These are phyloP conservation scores for Globisporangium iwayamae DNA, from an alignment of 352 stramenopile genomes.

Conservation along the genomic window DNA sequence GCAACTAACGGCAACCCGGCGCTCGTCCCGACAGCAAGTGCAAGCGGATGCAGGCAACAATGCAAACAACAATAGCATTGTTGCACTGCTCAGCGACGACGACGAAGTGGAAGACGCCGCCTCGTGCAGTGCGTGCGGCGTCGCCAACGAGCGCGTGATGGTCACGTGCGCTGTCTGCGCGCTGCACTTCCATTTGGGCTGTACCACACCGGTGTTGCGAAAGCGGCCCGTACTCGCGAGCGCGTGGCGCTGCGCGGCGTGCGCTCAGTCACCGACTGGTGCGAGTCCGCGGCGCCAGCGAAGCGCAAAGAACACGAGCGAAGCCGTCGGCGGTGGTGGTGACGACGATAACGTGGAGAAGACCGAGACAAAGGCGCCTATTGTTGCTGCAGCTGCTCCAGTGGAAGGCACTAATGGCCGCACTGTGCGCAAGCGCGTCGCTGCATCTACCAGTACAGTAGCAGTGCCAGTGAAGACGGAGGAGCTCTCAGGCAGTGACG, in stretches of 20 bases:
- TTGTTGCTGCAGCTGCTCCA: background rate
- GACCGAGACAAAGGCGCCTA: background rate
- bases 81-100: background rate
- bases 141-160: constrained; percentile 37
- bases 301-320: constrained; percentile 6
- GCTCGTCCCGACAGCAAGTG: constrained; percentile 3
- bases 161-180: constrained; percentile 41
- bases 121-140: constrained; percentile 36
- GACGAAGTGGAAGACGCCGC: constrained; percentile 6
- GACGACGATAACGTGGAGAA: background rate
- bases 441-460: background rate
- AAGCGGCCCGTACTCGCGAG: constrained; percentile 34
- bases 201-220: constrained; percentile 45
- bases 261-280: constrained; percentile 8
- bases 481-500: background rate
- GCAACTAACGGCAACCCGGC: background rate
- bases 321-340: background rate
- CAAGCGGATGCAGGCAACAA: background rate
- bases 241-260: constrained; percentile 42
- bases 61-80: constrained; percentile 10
- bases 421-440: constrained; percentile 1
- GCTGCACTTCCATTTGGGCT: constrained; percentile 49
- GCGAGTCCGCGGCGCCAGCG: background rate
- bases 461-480: background rate
- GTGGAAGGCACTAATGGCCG: background rate